Evolutionary conservation across 192 early-diverging fungal genomes (phyloP).

Genomic region (Geranomyces variabilis): DNA sequence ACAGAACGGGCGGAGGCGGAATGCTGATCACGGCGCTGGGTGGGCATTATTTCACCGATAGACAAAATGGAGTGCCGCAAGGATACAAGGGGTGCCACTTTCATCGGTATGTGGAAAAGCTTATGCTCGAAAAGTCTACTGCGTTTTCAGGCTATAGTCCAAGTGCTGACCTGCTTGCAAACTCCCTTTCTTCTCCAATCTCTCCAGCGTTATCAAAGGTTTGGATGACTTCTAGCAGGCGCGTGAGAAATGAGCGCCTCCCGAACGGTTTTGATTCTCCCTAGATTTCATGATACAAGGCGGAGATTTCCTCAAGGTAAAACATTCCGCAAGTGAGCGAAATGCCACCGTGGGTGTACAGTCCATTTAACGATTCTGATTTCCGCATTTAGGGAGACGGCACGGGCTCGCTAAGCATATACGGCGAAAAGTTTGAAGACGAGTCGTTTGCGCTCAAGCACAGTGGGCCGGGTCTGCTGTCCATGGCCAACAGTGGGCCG

Average conservation of each 20-base stretch:
- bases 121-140: too few relatives aligned
- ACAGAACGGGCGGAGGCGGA: neutral
- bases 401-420: conserved; percentile 83
- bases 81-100: conserved; percentile 84
- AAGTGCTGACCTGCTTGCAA: too few relatives aligned
- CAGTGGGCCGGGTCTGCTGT: conserved; percentile 78
- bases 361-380: neutral
- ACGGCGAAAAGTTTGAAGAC: conserved; percentile 73
- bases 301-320: conserved; percentile 85
- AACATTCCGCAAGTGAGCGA: neutral
- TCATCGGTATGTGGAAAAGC: conserved; percentile 63
- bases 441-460: conserved; percentile 90
- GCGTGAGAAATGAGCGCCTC: neutral
- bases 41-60: too few relatives aligned
- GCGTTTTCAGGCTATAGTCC: too few relatives aligned
- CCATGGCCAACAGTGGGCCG: conserved; percentile 88
- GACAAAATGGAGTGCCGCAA: conserved; percentile 76
- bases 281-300: conserved; percentile 95
- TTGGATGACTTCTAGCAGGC: neutral
- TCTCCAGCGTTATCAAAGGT: conserved; percentile 80
- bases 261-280: too few relatives aligned
- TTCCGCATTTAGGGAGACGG: conserved; percentile 68
- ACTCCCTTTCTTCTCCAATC: too few relatives aligned
- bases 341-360: neutral
- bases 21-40: neutral